Base-by-base conservation (phyloP, 345 rosid genomes). In the Carallia pectinifolia region DNA sequence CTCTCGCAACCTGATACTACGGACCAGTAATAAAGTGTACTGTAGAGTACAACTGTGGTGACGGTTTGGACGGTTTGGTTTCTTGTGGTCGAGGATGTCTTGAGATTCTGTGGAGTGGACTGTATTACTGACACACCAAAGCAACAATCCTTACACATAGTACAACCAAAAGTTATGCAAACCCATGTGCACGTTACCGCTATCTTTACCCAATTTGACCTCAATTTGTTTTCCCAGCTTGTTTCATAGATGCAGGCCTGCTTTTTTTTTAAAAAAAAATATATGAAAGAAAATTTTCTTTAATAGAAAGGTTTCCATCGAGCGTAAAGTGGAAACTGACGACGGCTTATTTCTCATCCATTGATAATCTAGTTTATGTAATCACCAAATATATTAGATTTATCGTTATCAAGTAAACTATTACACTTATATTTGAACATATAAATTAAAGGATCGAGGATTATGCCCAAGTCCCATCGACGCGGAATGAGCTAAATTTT, bases 51-150 rank as follows among this genome's bases (percentile, higher is more conserved):
- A 73, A 55, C 40, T 34, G 62, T 36, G 56, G 48, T 71, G 67
- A 65, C 31, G 40, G 40, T 79, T 82, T 80, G 79, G 67, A 65
- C 31, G 40, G 40, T 79, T 82, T 80, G 79, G 66, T 68, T 65
- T 64, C 48, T 69, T 60, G 34, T 80, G 55, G 59, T 64, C 66
- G 81, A 69, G 39, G 74, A 62, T 66, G 17, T 12, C 75, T 70
- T 75, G 75, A 53, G 85, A 84, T 68, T 77, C 84, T 69, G 61
- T 50, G 71, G 52, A n/a, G 58, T 60, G 58, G 34, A 30, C 50
- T 10, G 50, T 2, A 16, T 9, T 1, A 33, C 54, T 68, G 50
- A 18, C 56, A 27, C 39, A 55, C 13, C 13, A 31, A 12, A 60
- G 64, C 54, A 61, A 66, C 15, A 61, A 64, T 16, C 52, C 23